These are phyloP conservation scores for Lentinula sp. DNA, from an alignment of 768 basidiomycete species.

Conservation along the genomic window DNA sequence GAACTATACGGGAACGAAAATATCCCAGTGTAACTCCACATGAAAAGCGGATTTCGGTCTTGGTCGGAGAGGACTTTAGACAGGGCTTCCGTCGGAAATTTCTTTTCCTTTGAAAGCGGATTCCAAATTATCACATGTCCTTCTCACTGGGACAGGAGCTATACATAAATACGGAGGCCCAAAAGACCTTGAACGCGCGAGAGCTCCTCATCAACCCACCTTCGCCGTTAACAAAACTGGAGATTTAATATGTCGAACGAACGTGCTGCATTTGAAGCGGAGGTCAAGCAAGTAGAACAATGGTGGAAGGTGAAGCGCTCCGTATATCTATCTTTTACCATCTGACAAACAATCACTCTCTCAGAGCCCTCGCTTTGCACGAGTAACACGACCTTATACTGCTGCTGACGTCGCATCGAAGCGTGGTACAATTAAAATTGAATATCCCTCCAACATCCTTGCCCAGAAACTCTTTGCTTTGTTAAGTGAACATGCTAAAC, in stretches of 20 bases:
- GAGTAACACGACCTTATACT: conserved; percentile 87
- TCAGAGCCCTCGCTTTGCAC: conserved; percentile 84
- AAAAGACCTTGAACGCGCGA: background rate
- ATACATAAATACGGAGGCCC: conserved; percentile 14
- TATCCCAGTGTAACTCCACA: conserved; percentile 2
- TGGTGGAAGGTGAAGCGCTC: conserved; percentile 78
- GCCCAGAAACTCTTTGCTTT: conserved; percentile 83
- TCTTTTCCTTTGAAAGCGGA: background rate
- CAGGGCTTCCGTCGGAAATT: conserved; percentile 4
- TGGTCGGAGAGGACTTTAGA: background rate
- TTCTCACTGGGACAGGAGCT: conserved; percentile 18
- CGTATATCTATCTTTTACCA: background rate
- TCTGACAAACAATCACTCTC: conserved; percentile 6
- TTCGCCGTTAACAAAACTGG: conserved; percentile 10
- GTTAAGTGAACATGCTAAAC: conserved; percentile 70
- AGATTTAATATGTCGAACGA: conserved; percentile 52
- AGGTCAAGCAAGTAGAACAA: conserved; percentile 79
- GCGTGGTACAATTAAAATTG: conserved; percentile 79
- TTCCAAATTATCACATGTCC: conserved; percentile 37
- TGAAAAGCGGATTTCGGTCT: background rate
- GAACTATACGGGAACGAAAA: background rate
- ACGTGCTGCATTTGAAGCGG: conserved; percentile 63
- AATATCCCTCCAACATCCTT: conserved; percentile 79
- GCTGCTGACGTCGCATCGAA: conserved; percentile 92
- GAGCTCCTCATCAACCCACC: conserved; percentile 11